Conservation (phyloP, 179 eudicot genomes). For the Silene noctiflora region DNA sequence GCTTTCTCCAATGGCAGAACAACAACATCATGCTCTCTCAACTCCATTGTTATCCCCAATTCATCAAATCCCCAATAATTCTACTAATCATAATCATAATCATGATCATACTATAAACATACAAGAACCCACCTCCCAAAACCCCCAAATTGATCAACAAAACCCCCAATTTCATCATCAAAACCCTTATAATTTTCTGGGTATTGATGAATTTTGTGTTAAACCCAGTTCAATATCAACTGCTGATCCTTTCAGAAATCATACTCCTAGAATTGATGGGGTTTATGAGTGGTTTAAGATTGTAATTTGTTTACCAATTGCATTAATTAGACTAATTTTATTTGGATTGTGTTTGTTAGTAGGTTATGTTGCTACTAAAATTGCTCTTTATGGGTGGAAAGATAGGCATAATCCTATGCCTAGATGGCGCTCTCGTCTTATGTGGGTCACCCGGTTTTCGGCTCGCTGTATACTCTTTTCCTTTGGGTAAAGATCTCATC, state of each 20-base stretch:
- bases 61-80: background rate
- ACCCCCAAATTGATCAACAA: conserved; percentile 21
- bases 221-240: conserved; percentile 33
- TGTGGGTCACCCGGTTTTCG: conserved; percentile 79
- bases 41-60: background rate
- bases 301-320: conserved; percentile 58
- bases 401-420: conserved; percentile 86
- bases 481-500: conserved; percentile 57
- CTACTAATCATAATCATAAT: conserved; percentile 11
- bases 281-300: conserved; percentile 90
- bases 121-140: conserved; percentile 14
- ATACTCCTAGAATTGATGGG: conserved; percentile 58
- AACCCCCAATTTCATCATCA: conserved; percentile 18
- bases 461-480: conserved; percentile 78
- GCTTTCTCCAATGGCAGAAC: conserved; percentile 12
- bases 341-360: conserved; percentile 61
- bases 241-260: conserved; percentile 74
- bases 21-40: background rate
- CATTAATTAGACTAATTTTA: conserved; percentile 47
- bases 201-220: conserved; percentile 37
- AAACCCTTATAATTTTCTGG: conserved; percentile 49
- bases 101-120: conserved; percentile 34
- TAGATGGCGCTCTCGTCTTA: conserved; percentile 67
- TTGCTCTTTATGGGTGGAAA: conserved; percentile 79
- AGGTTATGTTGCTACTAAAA: conserved; percentile 65